Percentiles rank a stretch among this genome's conserved stretches.
phyloP scores from a whole-genome alignment of 495 filamentous ascomycete species.

The Ramalina intermedia region DNA sequence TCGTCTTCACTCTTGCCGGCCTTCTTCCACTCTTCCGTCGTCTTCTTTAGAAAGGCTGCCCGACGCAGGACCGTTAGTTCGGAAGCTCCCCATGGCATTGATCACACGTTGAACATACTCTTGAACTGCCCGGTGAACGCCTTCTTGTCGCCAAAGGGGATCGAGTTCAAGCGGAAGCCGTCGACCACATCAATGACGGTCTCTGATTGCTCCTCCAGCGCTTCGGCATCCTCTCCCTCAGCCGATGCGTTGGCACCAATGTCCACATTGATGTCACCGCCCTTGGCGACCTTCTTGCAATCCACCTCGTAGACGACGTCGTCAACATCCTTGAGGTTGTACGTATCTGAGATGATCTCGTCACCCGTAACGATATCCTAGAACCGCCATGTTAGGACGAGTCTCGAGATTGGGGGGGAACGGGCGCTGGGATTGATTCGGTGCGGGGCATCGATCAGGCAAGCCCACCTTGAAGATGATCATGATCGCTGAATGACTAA shows the following conservation, averaged over 20 bases:
- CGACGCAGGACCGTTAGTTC: neutral
- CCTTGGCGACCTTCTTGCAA: slow-evolving; percentile 74
- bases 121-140: slow-evolving; percentile 67
- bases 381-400: neutral
- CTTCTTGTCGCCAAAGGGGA: slow-evolving; percentile 55
- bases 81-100: neutral
- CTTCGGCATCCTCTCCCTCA: slow-evolving; percentile 62
- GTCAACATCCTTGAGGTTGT: slow-evolving; percentile 60
- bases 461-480: slow-evolving; percentile 19
- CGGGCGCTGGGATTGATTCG: neutral
- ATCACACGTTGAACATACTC: slow-evolving; percentile 33
- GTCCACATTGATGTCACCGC: slow-evolving; percentile 50
- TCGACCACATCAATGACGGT: slow-evolving; percentile 90
- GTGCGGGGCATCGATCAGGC: neutral
- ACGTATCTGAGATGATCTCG: slow-evolving; percentile 94
- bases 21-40: slow-evolving; percentile 54
- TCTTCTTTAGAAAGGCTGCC: slow-evolving; percentile 76
- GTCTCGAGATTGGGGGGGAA: neutral
- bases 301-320: slow-evolving; percentile 72
- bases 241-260: slow-evolving; percentile 95
- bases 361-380: slow-evolving; percentile 84
- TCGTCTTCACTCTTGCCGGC: slow-evolving; percentile 43
- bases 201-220: slow-evolving; percentile 37
- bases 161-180: slow-evolving; percentile 74
- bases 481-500: slow-evolving; percentile 4